These are phyloP conservation scores for Phytophthora boehmeriae DNA, from an alignment of 352 stramenopile species.

Conservation along the genomic window DNA sequence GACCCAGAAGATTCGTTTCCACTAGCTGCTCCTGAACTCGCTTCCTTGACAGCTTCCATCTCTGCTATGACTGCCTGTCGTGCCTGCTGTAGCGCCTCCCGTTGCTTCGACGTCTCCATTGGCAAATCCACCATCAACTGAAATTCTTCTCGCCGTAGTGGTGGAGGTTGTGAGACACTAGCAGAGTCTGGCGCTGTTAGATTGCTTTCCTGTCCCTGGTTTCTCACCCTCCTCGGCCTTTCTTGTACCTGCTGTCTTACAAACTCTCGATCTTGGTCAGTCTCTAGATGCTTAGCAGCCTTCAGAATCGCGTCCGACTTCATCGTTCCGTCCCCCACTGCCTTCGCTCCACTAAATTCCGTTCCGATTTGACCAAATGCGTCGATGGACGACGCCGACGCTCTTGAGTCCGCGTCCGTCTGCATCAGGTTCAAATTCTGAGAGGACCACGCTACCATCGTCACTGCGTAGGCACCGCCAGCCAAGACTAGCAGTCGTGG, in stretches of 20 bases:
- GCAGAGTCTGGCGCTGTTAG: neutral
- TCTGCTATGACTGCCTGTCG: conserved; percentile 22
- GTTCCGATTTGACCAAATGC: neutral
- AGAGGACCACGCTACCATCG: conserved; percentile 35
- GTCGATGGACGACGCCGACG: conserved; percentile 8
- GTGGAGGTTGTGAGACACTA: neutral
- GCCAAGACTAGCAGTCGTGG: conserved; percentile 25
- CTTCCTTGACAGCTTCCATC: conserved; percentile 12
- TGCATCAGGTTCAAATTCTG: conserved; percentile 23
- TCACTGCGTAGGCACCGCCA: conserved; percentile 24
- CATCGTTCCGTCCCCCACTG: conserved; percentile 4
- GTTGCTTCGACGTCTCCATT: conserved; percentile 25
- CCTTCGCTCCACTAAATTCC: neutral
- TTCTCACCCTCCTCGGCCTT: conserved; percentile 1
- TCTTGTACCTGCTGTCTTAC: conserved; percentile 11
- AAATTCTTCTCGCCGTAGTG: neutral
- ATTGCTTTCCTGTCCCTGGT: conserved; percentile 1
- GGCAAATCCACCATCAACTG: conserved; percentile 22
- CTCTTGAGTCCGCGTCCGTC: conserved; percentile 8
- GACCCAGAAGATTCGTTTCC: conserved; percentile 3
- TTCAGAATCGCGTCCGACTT: conserved; percentile 22
- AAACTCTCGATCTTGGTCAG: conserved; percentile 2
- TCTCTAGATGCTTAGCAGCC: conserved; percentile 18
- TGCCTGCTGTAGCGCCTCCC: conserved; percentile 16
- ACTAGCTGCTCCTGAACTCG: neutral